Percentiles rank a stretch among this genome's conserved stretches.
Conservation (phyloP, 225 moss, liverwort and hornwort genomes). For the Marchantia polymorpha region DNA sequence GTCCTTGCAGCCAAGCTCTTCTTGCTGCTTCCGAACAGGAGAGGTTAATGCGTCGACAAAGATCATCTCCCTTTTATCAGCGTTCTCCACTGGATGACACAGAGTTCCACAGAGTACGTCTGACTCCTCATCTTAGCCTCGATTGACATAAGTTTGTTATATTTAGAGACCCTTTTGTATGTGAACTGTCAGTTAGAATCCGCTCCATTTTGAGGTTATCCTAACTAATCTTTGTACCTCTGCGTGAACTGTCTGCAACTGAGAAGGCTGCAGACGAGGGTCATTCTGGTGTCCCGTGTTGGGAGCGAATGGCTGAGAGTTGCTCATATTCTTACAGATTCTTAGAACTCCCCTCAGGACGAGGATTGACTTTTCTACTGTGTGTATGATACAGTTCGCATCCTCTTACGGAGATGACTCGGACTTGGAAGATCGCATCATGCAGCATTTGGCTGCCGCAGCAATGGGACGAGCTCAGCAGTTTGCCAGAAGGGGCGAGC, state of each 20-base stretch:
- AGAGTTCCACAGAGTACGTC: constrained; percentile 60
- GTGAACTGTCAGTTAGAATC: no score
- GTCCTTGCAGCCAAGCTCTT: constrained; percentile 52
- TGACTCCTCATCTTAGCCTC: background rate
- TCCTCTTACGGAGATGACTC: constrained; percentile 38
- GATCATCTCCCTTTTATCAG: constrained; percentile 48
- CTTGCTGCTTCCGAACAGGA: constrained; percentile 68
- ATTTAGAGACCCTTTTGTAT: no score
- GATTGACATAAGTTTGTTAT: background rate
- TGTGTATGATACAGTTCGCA: constrained; percentile 18
- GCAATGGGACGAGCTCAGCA: constrained; percentile 46
- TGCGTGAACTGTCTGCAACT: no score
- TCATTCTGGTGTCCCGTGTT: no score
- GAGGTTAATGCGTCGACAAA: constrained; percentile 52
- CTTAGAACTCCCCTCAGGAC: no score
- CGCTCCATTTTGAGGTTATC: no score
- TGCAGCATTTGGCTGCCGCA: constrained; percentile 50
- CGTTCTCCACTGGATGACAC: constrained; percentile 55
- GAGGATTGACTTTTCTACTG: background rate
- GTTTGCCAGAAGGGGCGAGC: constrained; percentile 39
- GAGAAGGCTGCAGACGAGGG: no score
- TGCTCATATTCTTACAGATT: no score
- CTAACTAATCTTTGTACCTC: no score
- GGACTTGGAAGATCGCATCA: constrained; percentile 47
- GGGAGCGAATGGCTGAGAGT: no score